Percentiles rank a stretch among this genome's conserved stretches.
Conservation (phyloP, 768 basidiomycete genomes). For the Guyanaporus albipodus region DNA sequence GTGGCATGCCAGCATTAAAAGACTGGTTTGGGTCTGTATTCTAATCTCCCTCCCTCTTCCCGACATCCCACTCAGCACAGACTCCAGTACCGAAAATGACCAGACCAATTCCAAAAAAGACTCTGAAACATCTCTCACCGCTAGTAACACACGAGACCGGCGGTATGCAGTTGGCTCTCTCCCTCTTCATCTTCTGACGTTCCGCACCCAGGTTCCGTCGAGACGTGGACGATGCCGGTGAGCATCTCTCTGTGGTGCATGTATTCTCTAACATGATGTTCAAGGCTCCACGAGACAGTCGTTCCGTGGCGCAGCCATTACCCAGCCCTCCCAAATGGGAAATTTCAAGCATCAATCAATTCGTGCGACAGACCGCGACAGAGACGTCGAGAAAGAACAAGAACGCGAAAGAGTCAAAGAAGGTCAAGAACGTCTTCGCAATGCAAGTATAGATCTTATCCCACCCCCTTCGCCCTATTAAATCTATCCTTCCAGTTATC, state of each 20-base stretch:
- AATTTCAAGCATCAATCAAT: constrained; percentile 88
- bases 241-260: constrained; percentile 14
- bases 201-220: constrained; percentile 57
- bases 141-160: constrained; percentile 58
- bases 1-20: constrained; percentile 76
- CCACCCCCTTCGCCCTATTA: not conserved
- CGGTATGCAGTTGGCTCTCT: constrained; percentile 41
- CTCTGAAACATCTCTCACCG: constrained; percentile 47
- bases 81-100: constrained; percentile 45
- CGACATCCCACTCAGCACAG: constrained; percentile 18
- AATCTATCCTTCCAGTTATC: constrained; percentile 53
- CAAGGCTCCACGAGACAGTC: constrained; percentile 58
- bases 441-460: constrained; percentile 38
- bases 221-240: constrained; percentile 73
- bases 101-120: constrained; percentile 52
- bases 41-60: constrained; percentile 4
- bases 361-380: constrained; percentile 57
- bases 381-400: constrained; percentile 43
- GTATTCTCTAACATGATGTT: constrained; percentile 16
- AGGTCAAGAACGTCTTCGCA: constrained; percentile 73
- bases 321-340: constrained; percentile 89
- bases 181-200: constrained; percentile 6
- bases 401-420: constrained; percentile 68
- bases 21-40: constrained; percentile 82
- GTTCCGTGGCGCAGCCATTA: constrained; percentile 58